Percentiles rank a stretch among this genome's conserved stretches.
Conservation (phyloP, 352 stramenopile species). For the Phytopythium helicoides region DNA sequence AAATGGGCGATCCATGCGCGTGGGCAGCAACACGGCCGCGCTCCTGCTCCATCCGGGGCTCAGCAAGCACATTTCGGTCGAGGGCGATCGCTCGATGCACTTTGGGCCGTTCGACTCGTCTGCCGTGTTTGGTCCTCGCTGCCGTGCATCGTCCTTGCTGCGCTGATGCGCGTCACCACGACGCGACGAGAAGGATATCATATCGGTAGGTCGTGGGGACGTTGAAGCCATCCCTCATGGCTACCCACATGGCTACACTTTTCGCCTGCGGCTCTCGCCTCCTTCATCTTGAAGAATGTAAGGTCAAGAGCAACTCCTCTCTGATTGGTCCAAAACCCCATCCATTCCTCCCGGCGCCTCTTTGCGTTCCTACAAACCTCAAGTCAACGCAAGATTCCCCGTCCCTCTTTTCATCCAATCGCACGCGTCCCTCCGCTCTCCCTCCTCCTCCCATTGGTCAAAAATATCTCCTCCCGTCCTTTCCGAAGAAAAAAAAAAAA, state of each 20-base stretch:
- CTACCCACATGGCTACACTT: too few relatives aligned
- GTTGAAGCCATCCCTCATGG: too few relatives aligned
- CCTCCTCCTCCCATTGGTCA: too few relatives aligned
- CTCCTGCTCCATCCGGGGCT: conserved; percentile 78
- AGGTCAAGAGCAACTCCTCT: not conserved
- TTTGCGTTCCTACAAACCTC: too few relatives aligned
- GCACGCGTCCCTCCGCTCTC: too few relatives aligned
- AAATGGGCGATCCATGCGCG: conserved; percentile 60
- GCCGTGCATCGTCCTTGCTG: not conserved
- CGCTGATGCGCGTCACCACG: not conserved
- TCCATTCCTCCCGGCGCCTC: too few relatives aligned
- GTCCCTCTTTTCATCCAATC: too few relatives aligned
- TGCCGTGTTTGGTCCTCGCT: not conserved
- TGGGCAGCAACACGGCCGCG: conserved; percentile 87
- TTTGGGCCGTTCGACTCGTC: conserved; percentile 47
- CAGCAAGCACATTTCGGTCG: conserved; percentile 81
- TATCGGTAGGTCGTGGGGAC: too few relatives aligned
- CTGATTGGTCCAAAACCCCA: not conserved
- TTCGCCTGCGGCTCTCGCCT: too few relatives aligned
- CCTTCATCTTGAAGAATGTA: not conserved
- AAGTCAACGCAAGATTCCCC: too few relatives aligned
- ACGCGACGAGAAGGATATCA: too few relatives aligned
- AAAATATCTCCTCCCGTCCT: too few relatives aligned
- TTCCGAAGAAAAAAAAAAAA: not conserved
- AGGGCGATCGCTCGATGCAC: conserved; percentile 79